Evolutionary conservation across 2,329 filamentous ascomycete species (phyloP).

Genomic region (Pestalotiopsis fici): DNA sequence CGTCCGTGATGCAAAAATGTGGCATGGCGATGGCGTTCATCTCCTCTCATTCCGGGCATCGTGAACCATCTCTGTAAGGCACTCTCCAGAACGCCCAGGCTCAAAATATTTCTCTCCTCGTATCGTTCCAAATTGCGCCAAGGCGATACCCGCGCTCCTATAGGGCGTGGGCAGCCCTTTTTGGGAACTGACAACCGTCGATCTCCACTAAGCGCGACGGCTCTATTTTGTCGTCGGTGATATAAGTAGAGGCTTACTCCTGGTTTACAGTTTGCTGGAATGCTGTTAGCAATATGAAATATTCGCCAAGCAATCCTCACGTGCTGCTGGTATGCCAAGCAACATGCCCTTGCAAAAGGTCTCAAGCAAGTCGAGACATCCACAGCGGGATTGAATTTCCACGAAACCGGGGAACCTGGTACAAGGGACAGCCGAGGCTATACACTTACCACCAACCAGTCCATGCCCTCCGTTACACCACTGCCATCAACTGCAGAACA

Average conservation of each 20-base stretch:
- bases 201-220: background rate
- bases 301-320: background rate
- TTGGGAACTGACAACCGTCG: background rate
- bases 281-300: background rate
- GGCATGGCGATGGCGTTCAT: background rate
- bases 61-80: background rate
- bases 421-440: background rate
- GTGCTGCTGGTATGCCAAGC: background rate
- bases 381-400: background rate
- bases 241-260: conserved; percentile 27
- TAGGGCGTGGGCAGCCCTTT: background rate
- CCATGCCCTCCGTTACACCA: conserved; percentile 96
- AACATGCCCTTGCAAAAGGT: background rate
- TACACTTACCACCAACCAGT: conserved; percentile 84
- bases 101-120: background rate
- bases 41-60: background rate
- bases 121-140: background rate
- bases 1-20: conserved; percentile 8
- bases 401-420: background rate
- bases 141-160: background rate
- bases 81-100: background rate
- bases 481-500: conserved; percentile 95
- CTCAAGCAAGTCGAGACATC: background rate
- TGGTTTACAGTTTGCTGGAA: conserved; percentile 42
- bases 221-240: background rate